Conservation (phyloP, 768 basidiomycete genomes). For the Panellus pusillus region DNA sequence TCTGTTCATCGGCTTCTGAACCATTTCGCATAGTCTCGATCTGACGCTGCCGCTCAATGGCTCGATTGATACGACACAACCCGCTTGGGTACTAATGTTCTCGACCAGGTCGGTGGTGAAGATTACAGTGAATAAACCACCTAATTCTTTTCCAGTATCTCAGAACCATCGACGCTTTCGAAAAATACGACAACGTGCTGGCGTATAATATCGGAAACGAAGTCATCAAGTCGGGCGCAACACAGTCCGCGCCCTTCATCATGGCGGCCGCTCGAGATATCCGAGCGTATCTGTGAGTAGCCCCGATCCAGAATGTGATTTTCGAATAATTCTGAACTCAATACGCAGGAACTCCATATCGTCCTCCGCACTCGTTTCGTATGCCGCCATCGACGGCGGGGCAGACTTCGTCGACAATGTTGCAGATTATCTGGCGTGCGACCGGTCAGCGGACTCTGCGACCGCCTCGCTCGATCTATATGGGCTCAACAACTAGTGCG, state of each 20-base stretch:
- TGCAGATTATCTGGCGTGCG: constrained; percentile 82
- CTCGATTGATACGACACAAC: constrained; percentile 56
- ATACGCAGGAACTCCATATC: constrained; percentile 68
- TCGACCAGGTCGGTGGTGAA: constrained; percentile 35
- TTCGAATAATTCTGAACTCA: no score
- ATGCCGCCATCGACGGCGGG: constrained; percentile 80
- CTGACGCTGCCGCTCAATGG: constrained; percentile 76
- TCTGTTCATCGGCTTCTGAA: constrained; percentile 2
- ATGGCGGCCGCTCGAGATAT: constrained; percentile 73
- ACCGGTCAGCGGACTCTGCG: constrained; percentile 56
- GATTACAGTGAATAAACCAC: no score
- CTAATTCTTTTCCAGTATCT: constrained; percentile 40
- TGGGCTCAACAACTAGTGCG: constrained; percentile 86
- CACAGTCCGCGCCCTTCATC: constrained; percentile 58
- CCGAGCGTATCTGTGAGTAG: constrained; percentile 62
- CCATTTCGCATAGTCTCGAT: constrained; percentile 62
- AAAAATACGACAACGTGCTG: constrained; percentile 66
- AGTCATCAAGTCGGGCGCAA: constrained; percentile 39
- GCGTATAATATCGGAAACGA: constrained; percentile 76
- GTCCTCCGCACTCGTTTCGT: constrained; percentile 72
- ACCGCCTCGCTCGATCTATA: constrained; percentile 76
- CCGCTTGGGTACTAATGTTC: constrained; percentile 63
- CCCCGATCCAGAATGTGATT: no score
- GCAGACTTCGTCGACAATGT: constrained; percentile 62
- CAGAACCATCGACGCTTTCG: constrained; percentile 56